phyloP scores from a whole-genome alignment of 1,284 basidiomycete species.

The Peniophora sp. region DNA sequence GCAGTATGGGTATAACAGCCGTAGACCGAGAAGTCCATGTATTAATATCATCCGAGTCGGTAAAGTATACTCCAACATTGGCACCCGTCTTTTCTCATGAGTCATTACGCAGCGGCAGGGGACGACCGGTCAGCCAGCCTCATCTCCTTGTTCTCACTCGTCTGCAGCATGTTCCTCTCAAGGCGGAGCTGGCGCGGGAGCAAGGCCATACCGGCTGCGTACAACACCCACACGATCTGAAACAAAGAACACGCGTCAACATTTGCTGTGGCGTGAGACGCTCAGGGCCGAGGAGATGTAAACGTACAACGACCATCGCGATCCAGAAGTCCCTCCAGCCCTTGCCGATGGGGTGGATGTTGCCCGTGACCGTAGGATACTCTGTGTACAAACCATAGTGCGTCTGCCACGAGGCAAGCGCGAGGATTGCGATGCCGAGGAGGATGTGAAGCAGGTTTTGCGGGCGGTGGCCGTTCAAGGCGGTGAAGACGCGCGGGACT shows the following conservation, averaged over 20 bases:
- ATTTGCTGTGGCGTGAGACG: no score
- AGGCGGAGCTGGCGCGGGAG: constrained; percentile 33
- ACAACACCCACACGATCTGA: constrained; percentile 42
- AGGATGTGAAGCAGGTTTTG: constrained; percentile 42
- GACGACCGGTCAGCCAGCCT: no score
- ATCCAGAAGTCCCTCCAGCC: constrained; percentile 41
- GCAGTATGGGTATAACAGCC: no score
- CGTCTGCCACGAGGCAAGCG: constrained; percentile 38
- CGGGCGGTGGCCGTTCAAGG: constrained; percentile 34
- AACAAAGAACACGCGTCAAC: no score
- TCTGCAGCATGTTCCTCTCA: background rate
- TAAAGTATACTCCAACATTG: no score
- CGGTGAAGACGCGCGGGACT: constrained; percentile 25
- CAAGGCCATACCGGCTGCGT: constrained; percentile 31
- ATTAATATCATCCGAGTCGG: no score
- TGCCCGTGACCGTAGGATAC: constrained; percentile 29
- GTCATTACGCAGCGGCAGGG: no score
- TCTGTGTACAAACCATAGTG: constrained; percentile 40
- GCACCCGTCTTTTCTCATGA: no score
- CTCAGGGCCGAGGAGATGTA: no score
- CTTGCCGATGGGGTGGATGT: constrained; percentile 28
- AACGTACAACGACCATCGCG: constrained; percentile 37
- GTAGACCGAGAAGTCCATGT: no score
- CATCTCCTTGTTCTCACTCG: no score
- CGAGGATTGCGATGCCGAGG: constrained; percentile 37